Evolutionary conservation across 2,329 filamentous ascomycete genomes (phyloP).

Genomic region (Paecilomyces formosus): DNA sequence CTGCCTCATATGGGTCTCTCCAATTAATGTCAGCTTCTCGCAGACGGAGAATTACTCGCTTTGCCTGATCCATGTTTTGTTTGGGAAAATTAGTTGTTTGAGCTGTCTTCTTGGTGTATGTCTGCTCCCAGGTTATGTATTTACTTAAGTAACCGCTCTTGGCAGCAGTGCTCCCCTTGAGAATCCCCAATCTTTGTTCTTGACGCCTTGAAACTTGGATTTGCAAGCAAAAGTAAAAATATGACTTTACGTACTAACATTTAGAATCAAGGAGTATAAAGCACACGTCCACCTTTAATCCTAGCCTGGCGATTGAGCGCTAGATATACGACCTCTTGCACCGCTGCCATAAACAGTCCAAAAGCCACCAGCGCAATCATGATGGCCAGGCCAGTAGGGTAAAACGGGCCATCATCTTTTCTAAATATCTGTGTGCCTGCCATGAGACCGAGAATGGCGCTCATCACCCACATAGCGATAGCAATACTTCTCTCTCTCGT

Average conservation of each 20-base stretch:
- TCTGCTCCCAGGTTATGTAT: too few species aligned
- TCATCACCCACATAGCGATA: constrained; percentile 46
- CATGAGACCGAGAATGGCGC: constrained; percentile 45
- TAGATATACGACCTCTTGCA: constrained; percentile 35
- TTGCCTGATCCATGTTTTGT: too few species aligned
- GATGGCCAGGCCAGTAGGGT: constrained; percentile 37
- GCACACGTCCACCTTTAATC: not conserved
- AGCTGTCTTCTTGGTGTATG: too few species aligned
- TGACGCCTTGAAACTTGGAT: too few species aligned
- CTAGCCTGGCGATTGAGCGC: constrained; percentile 23
- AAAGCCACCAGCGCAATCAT: constrained; percentile 40
- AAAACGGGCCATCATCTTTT: constrained; percentile 36
- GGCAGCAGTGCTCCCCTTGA: too few species aligned
- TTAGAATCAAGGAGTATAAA: not conserved
- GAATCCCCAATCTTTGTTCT: too few species aligned
- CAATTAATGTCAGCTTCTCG: too few species aligned
- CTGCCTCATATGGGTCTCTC: too few species aligned
- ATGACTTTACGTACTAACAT: not conserved
- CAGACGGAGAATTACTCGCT: too few species aligned
- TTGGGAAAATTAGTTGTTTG: too few species aligned
- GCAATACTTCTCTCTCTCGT: constrained; percentile 42
- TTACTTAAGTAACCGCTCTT: too few species aligned
- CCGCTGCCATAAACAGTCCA: constrained; percentile 33
- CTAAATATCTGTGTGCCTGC: constrained; percentile 46
- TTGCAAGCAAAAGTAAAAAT: not conserved